Evolutionary conservation across 208 protist species (phyloP), one percentile per base, ranked within the genome.

Genomic region (Leishmania tropica): DNA sequence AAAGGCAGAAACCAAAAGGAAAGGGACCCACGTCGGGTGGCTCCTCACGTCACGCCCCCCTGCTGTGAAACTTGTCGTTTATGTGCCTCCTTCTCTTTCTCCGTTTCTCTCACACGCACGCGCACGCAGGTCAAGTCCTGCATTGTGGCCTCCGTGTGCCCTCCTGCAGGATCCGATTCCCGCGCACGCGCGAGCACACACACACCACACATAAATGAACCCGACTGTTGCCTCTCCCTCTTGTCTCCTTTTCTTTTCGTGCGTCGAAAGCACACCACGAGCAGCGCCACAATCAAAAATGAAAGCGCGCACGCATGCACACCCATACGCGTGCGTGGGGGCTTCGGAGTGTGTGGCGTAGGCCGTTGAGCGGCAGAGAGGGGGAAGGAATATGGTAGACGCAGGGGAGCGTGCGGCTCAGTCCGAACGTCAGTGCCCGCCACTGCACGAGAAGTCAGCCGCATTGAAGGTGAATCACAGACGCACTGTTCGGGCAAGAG

Each of bases 1-100:
- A 78, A 56, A 64, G 64, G 68, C 70, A 81, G 42, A 86, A 70
- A 79, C 78, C 51, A 53, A 83, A 65, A 54, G 78, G 21, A 62
- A 80, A 73, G 48, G 24, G 13, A 15, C 74, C 1, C 68, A 48
- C 11, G 62, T 19, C 6, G 11, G 37, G 54, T 37, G 28, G 1
- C 45, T 37, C 45, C 7, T 35, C 47, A 51, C 8, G 70, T 19
- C 45, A 74, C 28, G 70, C 70, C 48, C 48, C 21, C 17, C 70
- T 13, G 47, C 70, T 3, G 67, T 48, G 21, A 17, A 31, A 37
- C 40, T 73, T n/a, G 19, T 35, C 31, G 58, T 31, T 8, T 24
- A 1, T 40, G 31, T 68, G 62, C 56, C 7, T 62, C 24, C 28
- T 15, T 62, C 24, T 62, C 24, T 31, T 15, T 31, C 53, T 58